Evolutionary conservation across 768 basidiomycete genomes (phyloP), one percentile per base, ranked within the genome.

Genomic region (Naematelia encephala): DNA sequence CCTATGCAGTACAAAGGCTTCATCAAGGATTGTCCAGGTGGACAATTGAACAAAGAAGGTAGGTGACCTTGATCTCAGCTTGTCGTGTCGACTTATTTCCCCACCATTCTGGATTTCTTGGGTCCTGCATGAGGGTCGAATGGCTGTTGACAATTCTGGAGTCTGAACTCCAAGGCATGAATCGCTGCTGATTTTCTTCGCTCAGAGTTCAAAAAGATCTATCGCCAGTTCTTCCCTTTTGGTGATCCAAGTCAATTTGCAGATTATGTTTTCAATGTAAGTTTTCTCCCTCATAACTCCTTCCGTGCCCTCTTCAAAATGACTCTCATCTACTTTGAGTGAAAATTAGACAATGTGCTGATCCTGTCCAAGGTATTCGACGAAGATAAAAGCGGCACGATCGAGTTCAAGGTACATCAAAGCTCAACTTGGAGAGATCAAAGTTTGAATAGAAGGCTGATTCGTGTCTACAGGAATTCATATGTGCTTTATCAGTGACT

Each of bases 141-240:
- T 30, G 13, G 16, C 56, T 13, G 22, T 19, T 19, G 14, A 23
- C 19, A n/a, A 42, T n/a, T n/a, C n/a, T n/a, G n/a, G n/a, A n/a
- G n/a, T n/a, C n/a, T n/a, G n/a, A n/a, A n/a, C 27, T 5, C 5
- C 51, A 2, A 12, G 12, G 14, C 13, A 21, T 27, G 34, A 29
- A 8, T 16, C 21, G 13, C 5, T 30, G 43, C 49, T 56, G 26
- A 55, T 57, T 27, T 11, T 34, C 34, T n/a, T n/a, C n/a, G n/a
- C 5, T n/a, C 60, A 69, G 93, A 93, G 77, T 99, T 99, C 80
- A 84, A 88, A 72, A 87, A 88, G 78, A 99, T 99, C 82, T 99
- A 98, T 84, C 91, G 92, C 76, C 96, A 98, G 78, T 99, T 99
- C 87, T 99, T 99, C 82, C 96, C 96, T 23, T 99, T 99, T 72